phyloP scores from a whole-genome alignment of 805 yeast species.

The Zygotorulaspora florentina region DNA sequence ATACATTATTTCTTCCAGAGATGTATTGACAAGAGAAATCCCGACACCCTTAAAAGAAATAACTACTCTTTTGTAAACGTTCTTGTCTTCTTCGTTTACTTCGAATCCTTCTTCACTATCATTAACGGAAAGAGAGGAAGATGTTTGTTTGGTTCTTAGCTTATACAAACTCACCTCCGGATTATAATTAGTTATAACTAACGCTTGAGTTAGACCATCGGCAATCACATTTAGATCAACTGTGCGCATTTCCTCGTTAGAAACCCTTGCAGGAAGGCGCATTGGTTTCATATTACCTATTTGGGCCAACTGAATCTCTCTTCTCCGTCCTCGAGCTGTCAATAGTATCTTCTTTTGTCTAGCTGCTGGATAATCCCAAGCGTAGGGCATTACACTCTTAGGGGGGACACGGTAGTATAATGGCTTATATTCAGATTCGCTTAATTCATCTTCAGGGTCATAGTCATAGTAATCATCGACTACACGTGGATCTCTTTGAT shows the following conservation, averaged over 20 bases:
- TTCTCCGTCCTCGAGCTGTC: slow-evolving; percentile 65
- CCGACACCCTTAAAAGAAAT: slow-evolving; percentile 83
- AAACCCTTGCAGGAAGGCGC: slow-evolving; percentile 52
- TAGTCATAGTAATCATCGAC: slow-evolving; percentile 33
- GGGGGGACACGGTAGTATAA: slow-evolving; percentile 79
- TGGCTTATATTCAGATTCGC: slow-evolving; percentile 62
- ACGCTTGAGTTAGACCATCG: slow-evolving; percentile 90
- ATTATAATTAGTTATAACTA: slow-evolving; percentile 79
- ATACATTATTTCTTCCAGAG: slow-evolving; percentile 75
- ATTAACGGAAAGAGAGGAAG: slow-evolving; percentile 32
- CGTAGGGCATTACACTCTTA: slow-evolving; percentile 93
- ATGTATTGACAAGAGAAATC: slow-evolving; percentile 70
- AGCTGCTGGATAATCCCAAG: slow-evolving; percentile 97
- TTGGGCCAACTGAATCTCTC: slow-evolving; percentile 83
- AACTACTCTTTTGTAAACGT: slow-evolving; percentile 40
- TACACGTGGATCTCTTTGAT: slow-evolving; percentile 72
- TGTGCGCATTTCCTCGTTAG: slow-evolving; percentile 42
- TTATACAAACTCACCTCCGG: slow-evolving; percentile 74
- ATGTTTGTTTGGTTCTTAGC: slow-evolving; percentile 30
- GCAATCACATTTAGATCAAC: slow-evolving; percentile 91
- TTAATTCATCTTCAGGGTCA: slow-evolving; percentile 60
- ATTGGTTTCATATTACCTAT: slow-evolving; percentile 89
- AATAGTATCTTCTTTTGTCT: slow-evolving; percentile 72
- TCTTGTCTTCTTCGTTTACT: slow-evolving; percentile 39
- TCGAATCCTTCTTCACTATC: slow-evolving; percentile 49